Conservation (phyloP, 495 filamentous ascomycete species). For the Penicilliopsis zonata region DNA sequence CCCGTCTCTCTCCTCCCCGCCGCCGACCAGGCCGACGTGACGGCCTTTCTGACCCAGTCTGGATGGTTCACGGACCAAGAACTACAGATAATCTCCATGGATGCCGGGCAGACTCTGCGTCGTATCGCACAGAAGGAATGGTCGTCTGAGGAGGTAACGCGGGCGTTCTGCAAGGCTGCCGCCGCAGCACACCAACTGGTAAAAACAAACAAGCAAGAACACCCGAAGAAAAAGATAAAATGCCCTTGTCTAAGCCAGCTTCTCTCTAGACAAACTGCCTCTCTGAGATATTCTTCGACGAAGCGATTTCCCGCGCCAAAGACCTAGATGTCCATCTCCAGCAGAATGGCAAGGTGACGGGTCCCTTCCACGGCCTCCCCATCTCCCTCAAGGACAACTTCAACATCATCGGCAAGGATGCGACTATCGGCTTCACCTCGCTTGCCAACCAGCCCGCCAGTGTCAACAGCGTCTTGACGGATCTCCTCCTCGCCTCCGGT, state of each 20-base stretch:
- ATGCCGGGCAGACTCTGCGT: conserved; percentile 3
- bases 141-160: conserved; percentile 32
- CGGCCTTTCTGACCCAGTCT: conserved; percentile 5
- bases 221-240: no score
- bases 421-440: conserved; percentile 36
- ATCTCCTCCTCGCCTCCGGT: conserved; percentile 9
- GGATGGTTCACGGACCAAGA: conserved; percentile 10
- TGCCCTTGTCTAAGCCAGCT: no score
- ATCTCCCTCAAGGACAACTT: conserved; percentile 47
- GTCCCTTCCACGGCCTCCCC: conserved; percentile 44
- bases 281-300: conserved; percentile 44
- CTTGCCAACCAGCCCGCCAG: conserved; percentile 28
- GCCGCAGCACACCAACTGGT: conserved; percentile 36
- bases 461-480: conserved; percentile 21
- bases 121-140: conserved; percentile 11
- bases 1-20: conserved; percentile 9
- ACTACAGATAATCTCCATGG: conserved; percentile 6
- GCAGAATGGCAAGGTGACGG: conserved; percentile 17
- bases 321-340: conserved; percentile 13
- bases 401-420: conserved; percentile 36
- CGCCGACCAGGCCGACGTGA: conserved; percentile 5
- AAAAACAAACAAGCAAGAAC: no score
- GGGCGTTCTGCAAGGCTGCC: conserved; percentile 39
- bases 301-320: conserved; percentile 36
- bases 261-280: conserved; percentile 32